Evolutionary conservation across 1,139 yeast genomes (phyloP), one percentile per base, ranked within the genome.

Genomic region (Pichia norvegensis): DNA sequence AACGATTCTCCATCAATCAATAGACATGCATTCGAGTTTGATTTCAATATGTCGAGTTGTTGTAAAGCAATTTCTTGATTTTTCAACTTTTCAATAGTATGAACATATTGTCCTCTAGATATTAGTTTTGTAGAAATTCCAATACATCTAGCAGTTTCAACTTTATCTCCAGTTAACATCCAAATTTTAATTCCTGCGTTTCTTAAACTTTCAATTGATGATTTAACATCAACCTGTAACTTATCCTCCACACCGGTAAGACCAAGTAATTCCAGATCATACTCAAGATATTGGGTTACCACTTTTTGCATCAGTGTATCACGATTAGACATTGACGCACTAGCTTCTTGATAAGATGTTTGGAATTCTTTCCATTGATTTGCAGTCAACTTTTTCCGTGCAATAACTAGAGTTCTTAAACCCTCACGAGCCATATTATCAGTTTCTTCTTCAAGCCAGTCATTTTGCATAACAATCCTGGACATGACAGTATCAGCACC

Each of bases 121-220:
- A 94, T 92, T 47, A 94, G 76, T 59, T 90, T 81, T 22, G 97
- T 94, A 62, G 95, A 85, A 17, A 94, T 85, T 22, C 97, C 88
- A 33, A 94, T 97, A 73, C 98, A 92, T 52, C 87, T 78, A 1
- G 98, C 98, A 0, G 99, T 94, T 66, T 94, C 99, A 9, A 92
- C 97, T 63, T 94, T 94, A 63, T 94, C 99, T 53, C 99, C 99
- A 0, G 99, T 94, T 43, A 94, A 70, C 98, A 94, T 94, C 99
- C 99, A 94, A 44, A 94, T 92, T 59, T 87, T 87, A 48, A 94
- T 80, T 2, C 98, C 98, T 0, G 98, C 99, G 67, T 94, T 92
- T 56, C 98, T 74, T 53, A 94, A 72, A 35, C 92, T 71, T 67
- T 94, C 99, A 50, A 94, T 81, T 0, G 97, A 86, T 0, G 95